These are phyloP conservation scores for Penstemon eatonii DNA, from an alignment of 257 asterid species.

Conservation along the genomic window DNA sequence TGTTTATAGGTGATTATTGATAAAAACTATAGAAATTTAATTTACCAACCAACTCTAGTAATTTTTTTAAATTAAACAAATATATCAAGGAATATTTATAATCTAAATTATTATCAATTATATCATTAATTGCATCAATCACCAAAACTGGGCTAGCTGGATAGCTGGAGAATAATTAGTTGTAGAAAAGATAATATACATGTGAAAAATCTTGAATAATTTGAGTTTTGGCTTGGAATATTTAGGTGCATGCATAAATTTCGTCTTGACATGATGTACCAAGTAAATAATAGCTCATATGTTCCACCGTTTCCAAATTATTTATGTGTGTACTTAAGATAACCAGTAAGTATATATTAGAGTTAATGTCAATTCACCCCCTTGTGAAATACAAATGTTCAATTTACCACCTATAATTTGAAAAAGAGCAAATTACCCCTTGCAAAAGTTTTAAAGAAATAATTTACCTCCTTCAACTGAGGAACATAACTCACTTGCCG, in stretches of 20 bases:
- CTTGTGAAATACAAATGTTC: no score
- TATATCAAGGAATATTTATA: not conserved
- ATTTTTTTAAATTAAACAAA: not conserved
- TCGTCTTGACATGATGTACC: constrained; percentile 7
- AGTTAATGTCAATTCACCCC: no score
- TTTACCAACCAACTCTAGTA: not conserved
- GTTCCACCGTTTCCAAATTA: no score
- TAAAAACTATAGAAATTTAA: no score
- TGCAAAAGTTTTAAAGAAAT: no score
- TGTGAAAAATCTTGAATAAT: not conserved
- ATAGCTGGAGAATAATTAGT: constrained; percentile 18
- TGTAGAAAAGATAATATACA: not conserved
- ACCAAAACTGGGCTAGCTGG: not conserved
- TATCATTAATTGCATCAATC: constrained; percentile 5
- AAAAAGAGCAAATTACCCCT: no score
- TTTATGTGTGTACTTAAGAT: no score
- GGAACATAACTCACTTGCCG: no score
- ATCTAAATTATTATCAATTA: not conserved
- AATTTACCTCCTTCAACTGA: no score
- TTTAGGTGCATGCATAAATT: constrained; percentile 21
- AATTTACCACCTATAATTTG: no score
- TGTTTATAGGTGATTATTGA: no score
- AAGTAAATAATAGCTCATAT: constrained; percentile 3
- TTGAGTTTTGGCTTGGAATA: constrained; percentile 23
- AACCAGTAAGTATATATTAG: no score